Base-by-base conservation (phyloP, 345 rosid species). In the Salix arbutifolia region DNA sequence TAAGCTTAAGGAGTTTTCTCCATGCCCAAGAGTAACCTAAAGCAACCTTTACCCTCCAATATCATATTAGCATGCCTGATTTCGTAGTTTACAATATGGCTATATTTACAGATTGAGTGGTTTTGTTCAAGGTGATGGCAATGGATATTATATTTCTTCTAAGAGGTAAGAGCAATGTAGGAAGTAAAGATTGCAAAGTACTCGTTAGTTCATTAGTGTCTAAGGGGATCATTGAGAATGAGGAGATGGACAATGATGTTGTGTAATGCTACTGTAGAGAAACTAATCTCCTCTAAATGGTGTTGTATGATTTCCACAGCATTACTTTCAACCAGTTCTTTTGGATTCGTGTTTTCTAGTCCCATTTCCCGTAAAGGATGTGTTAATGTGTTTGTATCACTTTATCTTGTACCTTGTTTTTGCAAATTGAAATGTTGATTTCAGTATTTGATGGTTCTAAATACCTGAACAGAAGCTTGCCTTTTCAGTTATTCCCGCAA, bases 61-160 rank as follows among this genome's bases (percentile, higher is more conserved):
- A 23, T 18, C 19, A 14, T 58, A 1, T 10, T 67, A 26, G 58
- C 21, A 18, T 19, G 4, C 44, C 28, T 31, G 64, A 3, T 42
- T 58, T 23, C 19, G 31, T 42, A 1, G 65, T 11, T 30, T 17
- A 3, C 7, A 31, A n/a, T 40, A 58, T 46, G 38, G 10, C 68
- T 60, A 28, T 61, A 42, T 30, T 52, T 2, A 17, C 58, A 6
- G 60, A 19, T n/a, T 38, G 3, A 38, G 40, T 60, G 6, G 76
- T 65, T 66, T 12, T 40, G n/a, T 53, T 75, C 60, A 83, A 93
- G 97, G 92, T 74, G 85, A 87, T 84, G 96, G 92, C 38, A 72
- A 69, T 0, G 93, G 96, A 5, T 33, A 75, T 91, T 90, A 5
- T 95, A 5, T 95, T 86, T 87, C 82, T 85, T 38, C 74, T 95